These are phyloP conservation scores for Infundibulicybe gibba DNA, from an alignment of 768 basidiomycete species.

Conservation along the genomic window DNA sequence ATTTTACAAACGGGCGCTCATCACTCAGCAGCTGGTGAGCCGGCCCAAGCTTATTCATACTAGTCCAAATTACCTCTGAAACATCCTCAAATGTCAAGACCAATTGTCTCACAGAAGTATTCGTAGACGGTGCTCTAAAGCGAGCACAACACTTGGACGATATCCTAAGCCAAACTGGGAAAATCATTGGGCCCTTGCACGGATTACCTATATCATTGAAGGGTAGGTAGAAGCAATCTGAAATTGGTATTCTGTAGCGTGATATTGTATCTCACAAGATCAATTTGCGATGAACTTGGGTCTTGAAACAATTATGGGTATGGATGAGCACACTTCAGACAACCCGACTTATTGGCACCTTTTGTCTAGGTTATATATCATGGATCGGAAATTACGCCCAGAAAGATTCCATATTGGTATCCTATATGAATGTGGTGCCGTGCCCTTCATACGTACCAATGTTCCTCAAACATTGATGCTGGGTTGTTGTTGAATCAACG, in stretches of 20 bases:
- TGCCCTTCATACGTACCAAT: conserved; percentile 53
- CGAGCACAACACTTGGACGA: conserved; percentile 49
- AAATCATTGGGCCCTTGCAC: conserved; percentile 46
- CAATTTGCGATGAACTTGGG: conserved; percentile 62
- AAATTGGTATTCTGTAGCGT: not conserved
- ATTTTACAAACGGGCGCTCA: conserved; percentile 62
- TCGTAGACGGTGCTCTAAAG: conserved; percentile 45
- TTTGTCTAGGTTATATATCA: conserved; percentile 42
- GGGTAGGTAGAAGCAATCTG: conserved; percentile 13
- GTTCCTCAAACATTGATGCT: conserved; percentile 57
- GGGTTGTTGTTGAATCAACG: not conserved
- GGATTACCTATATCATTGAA: conserved; percentile 43
- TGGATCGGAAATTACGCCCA: conserved; percentile 48
- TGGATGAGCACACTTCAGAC: not conserved
- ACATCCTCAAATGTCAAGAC: conserved; percentile 27
- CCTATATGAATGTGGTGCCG: conserved; percentile 50
- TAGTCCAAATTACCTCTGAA: not conserved
- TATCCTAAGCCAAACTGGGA: conserved; percentile 39
- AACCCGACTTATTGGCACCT: not conserved
- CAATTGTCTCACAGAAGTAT: conserved; percentile 57
- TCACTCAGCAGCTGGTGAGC: conserved; percentile 64
- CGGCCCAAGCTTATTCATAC: not conserved
- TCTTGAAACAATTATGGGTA: conserved; percentile 42
- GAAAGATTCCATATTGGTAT: conserved; percentile 49
- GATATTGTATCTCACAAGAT: conserved; percentile 24